Evolutionary conservation across 2,329 filamentous ascomycete genomes (phyloP).

Genomic region (Sarocladium oryzae): DNA sequence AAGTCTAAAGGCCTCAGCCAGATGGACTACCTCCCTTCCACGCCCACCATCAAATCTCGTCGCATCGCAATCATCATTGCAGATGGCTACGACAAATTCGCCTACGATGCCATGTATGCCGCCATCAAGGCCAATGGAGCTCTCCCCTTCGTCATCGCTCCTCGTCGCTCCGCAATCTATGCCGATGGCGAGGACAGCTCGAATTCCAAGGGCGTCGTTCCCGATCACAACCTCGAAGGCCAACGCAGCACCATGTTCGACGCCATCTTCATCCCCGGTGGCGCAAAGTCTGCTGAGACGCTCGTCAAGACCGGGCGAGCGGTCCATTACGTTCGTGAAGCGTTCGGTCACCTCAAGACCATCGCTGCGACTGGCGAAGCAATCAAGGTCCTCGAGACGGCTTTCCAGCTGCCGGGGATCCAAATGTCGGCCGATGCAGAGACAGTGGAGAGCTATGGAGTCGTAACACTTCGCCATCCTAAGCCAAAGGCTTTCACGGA

Average conservation of each 20-base stretch:
- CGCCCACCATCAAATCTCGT: conserved; percentile 63
- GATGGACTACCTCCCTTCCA: conserved; percentile 55
- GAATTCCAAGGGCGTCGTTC: conserved; percentile 47
- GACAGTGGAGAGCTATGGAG: conserved; percentile 63
- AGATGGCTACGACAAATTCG: conserved; percentile 64
- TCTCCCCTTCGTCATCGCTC: conserved; percentile 65
- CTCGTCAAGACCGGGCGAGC: conserved; percentile 66
- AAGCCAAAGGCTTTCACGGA: conserved; percentile 54
- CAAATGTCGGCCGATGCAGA: conserved; percentile 35
- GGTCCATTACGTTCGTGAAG: conserved; percentile 70
- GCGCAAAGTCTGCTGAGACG: conserved; percentile 53
- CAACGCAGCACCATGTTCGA: conserved; percentile 79
- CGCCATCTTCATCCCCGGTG: conserved; percentile 69
- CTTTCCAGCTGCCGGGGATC: conserved; percentile 37
- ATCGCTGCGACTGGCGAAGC: conserved; percentile 71
- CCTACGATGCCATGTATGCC: conserved; percentile 59
- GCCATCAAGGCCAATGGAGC: conserved; percentile 57
- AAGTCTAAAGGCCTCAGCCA: conserved; percentile 64
- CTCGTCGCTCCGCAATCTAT: conserved; percentile 59
- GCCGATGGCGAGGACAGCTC: conserved; percentile 51
- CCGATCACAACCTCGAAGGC: conserved; percentile 75
- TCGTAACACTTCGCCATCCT: conserved; percentile 58
- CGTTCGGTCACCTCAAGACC: conserved; percentile 75
- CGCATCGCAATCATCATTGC: conserved; percentile 70
- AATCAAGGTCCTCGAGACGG: conserved; percentile 51